These are phyloP conservation scores for Aurinia saxatilis DNA, from an alignment of 345 rosid species.

Conservation along the genomic window DNA sequence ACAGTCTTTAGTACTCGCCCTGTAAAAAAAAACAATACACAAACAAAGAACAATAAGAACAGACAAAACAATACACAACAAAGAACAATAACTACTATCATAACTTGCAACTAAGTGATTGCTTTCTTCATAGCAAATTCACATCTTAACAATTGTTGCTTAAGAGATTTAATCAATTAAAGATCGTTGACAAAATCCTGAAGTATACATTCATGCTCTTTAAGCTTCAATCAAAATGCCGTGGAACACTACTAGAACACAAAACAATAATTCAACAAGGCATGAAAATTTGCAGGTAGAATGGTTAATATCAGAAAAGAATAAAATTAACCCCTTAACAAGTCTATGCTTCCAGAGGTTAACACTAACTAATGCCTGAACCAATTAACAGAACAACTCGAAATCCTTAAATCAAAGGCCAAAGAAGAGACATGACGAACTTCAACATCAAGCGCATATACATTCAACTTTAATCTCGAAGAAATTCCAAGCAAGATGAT, in stretches of 20 bases:
- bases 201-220: background rate
- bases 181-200: background rate
- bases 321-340: background rate
- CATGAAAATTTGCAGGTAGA: background rate
- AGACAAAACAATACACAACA: no score
- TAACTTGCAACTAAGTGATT: background rate
- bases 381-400: background rate
- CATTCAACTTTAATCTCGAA: no score
- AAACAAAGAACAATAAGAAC: no score
- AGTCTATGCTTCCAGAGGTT: background rate
- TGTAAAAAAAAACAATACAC: no score
- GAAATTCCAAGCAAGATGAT: background rate
- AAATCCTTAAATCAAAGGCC: background rate
- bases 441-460: background rate
- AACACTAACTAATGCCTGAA: background rate
- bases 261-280: background rate
- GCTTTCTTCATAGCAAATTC: background rate
- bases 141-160: background rate
- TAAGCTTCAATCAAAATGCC: background rate
- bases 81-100: background rate
- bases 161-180: background rate
- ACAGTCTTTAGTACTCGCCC: no score
- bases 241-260: background rate
- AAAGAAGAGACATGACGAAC: background rate
- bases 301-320: background rate